phyloP scores from a whole-genome alignment of 768 basidiomycete genomes.

The Tephrocybe sp. region DNA sequence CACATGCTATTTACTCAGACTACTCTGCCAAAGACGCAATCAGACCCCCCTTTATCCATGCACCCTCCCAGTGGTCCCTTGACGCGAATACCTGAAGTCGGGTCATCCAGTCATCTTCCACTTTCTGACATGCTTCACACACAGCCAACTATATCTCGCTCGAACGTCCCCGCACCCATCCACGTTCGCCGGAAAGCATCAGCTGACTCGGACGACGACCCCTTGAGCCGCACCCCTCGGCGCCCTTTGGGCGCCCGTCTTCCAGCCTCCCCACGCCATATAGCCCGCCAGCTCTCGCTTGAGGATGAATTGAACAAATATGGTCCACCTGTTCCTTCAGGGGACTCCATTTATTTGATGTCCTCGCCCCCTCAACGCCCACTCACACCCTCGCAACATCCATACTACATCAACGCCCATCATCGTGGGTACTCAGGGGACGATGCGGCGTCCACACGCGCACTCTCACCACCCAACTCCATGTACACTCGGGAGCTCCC shows the following conservation, averaged over 20 bases:
- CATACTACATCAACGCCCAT: neutral
- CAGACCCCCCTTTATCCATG: neutral
- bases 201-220: slow-evolving; percentile 1
- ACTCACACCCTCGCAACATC: neutral
- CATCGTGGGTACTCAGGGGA: neutral
- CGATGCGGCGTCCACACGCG: no score
- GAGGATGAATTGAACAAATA: neutral
- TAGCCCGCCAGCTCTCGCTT: slow-evolving; percentile 5
- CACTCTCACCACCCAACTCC: no score
- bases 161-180: neutral
- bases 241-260: slow-evolving; percentile 9
- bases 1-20: neutral
- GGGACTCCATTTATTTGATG: neutral
- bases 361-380: neutral
- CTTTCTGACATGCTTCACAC: neutral
- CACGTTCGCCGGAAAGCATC: neutral
- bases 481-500: no score
- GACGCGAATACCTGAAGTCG: no score
- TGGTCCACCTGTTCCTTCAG: neutral
- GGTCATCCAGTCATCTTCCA: no score
- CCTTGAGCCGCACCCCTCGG: neutral
- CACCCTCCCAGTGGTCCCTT: neutral
- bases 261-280: slow-evolving; percentile 1
- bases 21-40: neutral
- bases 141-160: neutral